These are phyloP conservation scores for Balansia obtecta DNA, from an alignment of 2,329 filamentous ascomycete species.

Conservation along the genomic window DNA sequence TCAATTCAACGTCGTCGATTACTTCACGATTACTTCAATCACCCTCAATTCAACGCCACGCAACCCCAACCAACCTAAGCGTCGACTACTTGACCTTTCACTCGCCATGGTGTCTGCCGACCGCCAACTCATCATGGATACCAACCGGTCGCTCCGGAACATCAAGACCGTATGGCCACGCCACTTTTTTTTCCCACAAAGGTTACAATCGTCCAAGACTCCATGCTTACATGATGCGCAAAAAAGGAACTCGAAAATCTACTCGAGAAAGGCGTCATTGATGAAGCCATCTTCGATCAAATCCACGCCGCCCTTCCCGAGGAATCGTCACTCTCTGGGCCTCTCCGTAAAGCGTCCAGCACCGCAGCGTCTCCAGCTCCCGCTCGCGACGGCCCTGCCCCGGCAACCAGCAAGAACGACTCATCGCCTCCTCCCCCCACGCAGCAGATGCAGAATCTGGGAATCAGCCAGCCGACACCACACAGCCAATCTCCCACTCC, in stretches of 20 bases:
- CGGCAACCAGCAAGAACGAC: conserved; percentile 13
- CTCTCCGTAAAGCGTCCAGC: conserved; percentile 27
- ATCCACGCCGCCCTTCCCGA: conserved; percentile 65
- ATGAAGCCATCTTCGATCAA: conserved; percentile 58
- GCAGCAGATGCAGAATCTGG: conserved; percentile 31
- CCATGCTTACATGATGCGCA: neutral
- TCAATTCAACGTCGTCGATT: too few relatives aligned
- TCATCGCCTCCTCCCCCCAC: conserved; percentile 20
- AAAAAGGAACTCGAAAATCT: conserved; percentile 80
- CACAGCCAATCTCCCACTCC: conserved; percentile 16
- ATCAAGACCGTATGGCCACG: conserved; percentile 60
- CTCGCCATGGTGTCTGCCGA: conserved; percentile 32
- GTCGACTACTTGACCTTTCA: too few relatives aligned
- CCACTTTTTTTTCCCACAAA: neutral
- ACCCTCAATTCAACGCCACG: neutral
- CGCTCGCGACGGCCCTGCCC: conserved; percentile 19
- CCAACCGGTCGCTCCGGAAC: conserved; percentile 74
- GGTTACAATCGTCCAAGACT: neutral
- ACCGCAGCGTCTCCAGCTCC: conserved; percentile 20
- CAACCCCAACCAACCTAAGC: neutral
- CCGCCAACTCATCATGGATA: conserved; percentile 50
- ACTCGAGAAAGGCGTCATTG: conserved; percentile 69
- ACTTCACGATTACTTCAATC: too few relatives aligned
- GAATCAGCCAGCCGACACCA: conserved; percentile 13
- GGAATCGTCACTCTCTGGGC: conserved; percentile 48